These are phyloP conservation scores for Moesziomyces parantarcticus DNA, from an alignment of 1,284 basidiomycete genomes.

Conservation along the genomic window DNA sequence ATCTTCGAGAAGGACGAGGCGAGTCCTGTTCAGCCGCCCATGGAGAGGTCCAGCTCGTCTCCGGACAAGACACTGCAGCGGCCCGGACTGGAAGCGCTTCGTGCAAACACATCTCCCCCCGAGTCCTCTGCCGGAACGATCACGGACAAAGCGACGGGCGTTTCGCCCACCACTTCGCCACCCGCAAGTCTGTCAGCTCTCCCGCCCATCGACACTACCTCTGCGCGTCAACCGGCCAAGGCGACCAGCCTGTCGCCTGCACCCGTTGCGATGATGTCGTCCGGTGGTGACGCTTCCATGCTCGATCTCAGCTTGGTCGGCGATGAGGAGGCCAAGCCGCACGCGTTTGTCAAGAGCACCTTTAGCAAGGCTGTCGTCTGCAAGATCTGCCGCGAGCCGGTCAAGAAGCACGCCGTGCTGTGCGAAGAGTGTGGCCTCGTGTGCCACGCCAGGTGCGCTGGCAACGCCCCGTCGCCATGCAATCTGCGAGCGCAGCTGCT, in stretches of 20 bases:
- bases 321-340: constrained; percentile 68
- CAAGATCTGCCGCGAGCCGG: constrained; percentile 80
- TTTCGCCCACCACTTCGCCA: constrained; percentile 23
- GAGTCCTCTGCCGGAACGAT: constrained; percentile 16
- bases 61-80: constrained; percentile 36
- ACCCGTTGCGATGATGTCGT: constrained; percentile 21
- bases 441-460: constrained; percentile 81
- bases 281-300: constrained; percentile 38
- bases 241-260: background rate
- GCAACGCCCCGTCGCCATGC: constrained; percentile 80
- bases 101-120: constrained; percentile 40
- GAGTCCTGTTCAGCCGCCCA: constrained; percentile 17
- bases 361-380: constrained; percentile 92
- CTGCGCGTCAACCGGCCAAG: constrained; percentile 10
- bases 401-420: constrained; percentile 86
- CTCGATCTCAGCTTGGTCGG: constrained; percentile 37
- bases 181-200: constrained; percentile 5
- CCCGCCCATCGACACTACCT: constrained; percentile 13
- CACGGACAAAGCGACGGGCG: constrained; percentile 16
- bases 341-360: constrained; percentile 88
- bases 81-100: constrained; percentile 25
- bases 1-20: constrained; percentile 31
- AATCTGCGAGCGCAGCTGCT: constrained; percentile 77
- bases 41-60: constrained; percentile 50
- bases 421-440: constrained; percentile 91